phyloP scores from a whole-genome alignment of 805 yeast species.

The Kluyveromyces aestuarii region DNA sequence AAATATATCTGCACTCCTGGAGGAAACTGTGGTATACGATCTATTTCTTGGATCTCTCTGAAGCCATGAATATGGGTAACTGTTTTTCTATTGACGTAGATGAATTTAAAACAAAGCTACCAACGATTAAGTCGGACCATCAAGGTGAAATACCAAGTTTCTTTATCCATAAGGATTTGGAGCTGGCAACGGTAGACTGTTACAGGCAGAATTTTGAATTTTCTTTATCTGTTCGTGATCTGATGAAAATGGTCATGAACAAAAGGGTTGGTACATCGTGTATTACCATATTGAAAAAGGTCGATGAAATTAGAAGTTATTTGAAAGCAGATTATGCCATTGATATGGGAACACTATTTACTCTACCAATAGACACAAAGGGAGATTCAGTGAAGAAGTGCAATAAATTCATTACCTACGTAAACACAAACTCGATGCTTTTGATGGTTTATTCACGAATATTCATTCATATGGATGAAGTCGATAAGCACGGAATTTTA shows the following conservation, averaged over 20 bases:
- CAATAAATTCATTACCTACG: slow-evolving; percentile 20
- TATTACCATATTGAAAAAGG: slow-evolving; percentile 27
- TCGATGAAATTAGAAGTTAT: slow-evolving; percentile 32
- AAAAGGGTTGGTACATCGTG: slow-evolving; percentile 33
- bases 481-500: slow-evolving; percentile 1
- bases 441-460: slow-evolving; percentile 18
- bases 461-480: slow-evolving; percentile 14
- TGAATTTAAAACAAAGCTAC: slow-evolving; percentile 44
- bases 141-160: slow-evolving; percentile 29
- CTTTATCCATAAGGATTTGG: slow-evolving; percentile 32
- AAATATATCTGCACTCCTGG: slow-evolving; percentile 35
- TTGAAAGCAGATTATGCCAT: slow-evolving; percentile 28
- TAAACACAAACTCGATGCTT: slow-evolving; percentile 20
- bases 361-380: slow-evolving; percentile 11
- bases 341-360: slow-evolving; percentile 21
- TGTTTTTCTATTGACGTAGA: slow-evolving; percentile 33
- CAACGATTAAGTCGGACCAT: slow-evolving; percentile 29
- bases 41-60: slow-evolving; percentile 36
- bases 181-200: slow-evolving; percentile 31
- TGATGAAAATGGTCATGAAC: slow-evolving; percentile 33
- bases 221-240: slow-evolving; percentile 23
- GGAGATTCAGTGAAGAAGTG: slow-evolving; percentile 16
- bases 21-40: slow-evolving; percentile 53
- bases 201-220: slow-evolving; percentile 26
- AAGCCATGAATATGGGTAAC: slow-evolving; percentile 40